Evolutionary conservation across 495 filamentous ascomycete species (phyloP), one percentile per base, ranked within the genome.

Genomic region (Ascobolus immersus): DNA sequence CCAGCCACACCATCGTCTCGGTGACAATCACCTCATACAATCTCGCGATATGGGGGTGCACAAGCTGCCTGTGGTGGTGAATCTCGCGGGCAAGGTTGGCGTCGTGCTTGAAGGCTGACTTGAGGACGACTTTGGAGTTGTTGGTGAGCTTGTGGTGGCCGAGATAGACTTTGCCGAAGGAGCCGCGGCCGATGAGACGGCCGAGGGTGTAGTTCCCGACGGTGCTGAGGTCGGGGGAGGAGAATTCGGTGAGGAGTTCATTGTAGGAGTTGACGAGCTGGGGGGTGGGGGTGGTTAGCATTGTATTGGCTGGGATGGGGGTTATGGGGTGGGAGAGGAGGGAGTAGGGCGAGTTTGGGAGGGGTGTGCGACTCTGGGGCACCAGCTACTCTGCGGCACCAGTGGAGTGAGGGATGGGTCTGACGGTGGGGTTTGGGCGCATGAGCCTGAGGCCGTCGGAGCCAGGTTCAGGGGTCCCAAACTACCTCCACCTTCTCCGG

Each of bases 21-120:
- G 86, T 96, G 21, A 94, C 81, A 36, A 94, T 84, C 32, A 96
- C 84, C 55, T 96, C 86, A 58, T 96, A 94, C 9, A 96, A 59
- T 8, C 86, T 67, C 17, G 86, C 82, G 49, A 96, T 96, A 57
- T 96, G 86, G 18, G 86, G 86, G 51, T 96, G 86, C 38, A 92
- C 61, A 52, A 96, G 91, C 56, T 96, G 86, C 42, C 86, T 75
- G 51, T 96, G 86, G 48, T 96, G 86, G 49, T 96, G 86, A 42
- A 96, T 94, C 50, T 96, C 86, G 37, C 86, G 74, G 23, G 82
- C 81, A 24, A 96, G 71, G 50, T 94, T 94, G 20, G 77, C 66
- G 49, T 96, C 86, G 44, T 84, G 74, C 55, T 91, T 93, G 49
- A 80, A 82, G 36, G 86, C 82, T 28, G 84, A 92, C 54, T 94